These are phyloP conservation scores for Cercospora beticola DNA, from an alignment of 2,329 filamentous ascomycete genomes.

Conservation along the genomic window DNA sequence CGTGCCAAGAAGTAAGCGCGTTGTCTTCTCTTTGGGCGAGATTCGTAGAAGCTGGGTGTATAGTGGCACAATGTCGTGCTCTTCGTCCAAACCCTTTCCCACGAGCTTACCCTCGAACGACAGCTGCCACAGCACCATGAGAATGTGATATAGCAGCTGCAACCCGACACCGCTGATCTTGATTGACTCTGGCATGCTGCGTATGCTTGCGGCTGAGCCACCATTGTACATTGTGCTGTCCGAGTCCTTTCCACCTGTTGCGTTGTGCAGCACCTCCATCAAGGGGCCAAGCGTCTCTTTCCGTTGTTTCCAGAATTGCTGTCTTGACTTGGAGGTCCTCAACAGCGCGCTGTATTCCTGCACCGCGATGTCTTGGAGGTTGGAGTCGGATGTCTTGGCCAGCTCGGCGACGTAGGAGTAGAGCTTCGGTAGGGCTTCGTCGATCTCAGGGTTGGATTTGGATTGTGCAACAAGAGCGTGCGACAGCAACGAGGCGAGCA, in stretches of 20 bases:
- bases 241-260: slow-evolving; percentile 70
- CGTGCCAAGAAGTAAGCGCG: slow-evolving; percentile 83
- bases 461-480: slow-evolving; percentile 61
- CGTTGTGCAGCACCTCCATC: slow-evolving; percentile 72
- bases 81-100: slow-evolving; percentile 81
- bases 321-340: slow-evolving; percentile 69
- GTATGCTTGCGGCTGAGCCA: slow-evolving; percentile 36
- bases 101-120: slow-evolving; percentile 77
- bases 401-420: slow-evolving; percentile 83
- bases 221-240: slow-evolving; percentile 60
- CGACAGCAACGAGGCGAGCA: slow-evolving; percentile 76
- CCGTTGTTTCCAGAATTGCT: slow-evolving; percentile 87
- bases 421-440: slow-evolving; percentile 75
- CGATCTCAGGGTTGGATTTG: slow-evolving; percentile 60
- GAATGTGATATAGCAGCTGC: slow-evolving; percentile 89
- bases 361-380: slow-evolving; percentile 92
- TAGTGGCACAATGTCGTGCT: slow-evolving; percentile 87
- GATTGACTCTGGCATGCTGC: slow-evolving; percentile 65
- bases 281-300: slow-evolving; percentile 81
- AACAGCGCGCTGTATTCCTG: slow-evolving; percentile 85
- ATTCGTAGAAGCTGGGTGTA: slow-evolving; percentile 90
- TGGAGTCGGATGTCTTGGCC: slow-evolving; percentile 80
- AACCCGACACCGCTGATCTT: slow-evolving; percentile 73
- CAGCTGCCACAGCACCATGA: slow-evolving; percentile 93
- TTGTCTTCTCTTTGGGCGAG: slow-evolving; percentile 97